Percentiles rank a stretch among this genome's conserved stretches.
Conservation (phyloP, 345 rosid species). For the Laguncularia racemosa region DNA sequence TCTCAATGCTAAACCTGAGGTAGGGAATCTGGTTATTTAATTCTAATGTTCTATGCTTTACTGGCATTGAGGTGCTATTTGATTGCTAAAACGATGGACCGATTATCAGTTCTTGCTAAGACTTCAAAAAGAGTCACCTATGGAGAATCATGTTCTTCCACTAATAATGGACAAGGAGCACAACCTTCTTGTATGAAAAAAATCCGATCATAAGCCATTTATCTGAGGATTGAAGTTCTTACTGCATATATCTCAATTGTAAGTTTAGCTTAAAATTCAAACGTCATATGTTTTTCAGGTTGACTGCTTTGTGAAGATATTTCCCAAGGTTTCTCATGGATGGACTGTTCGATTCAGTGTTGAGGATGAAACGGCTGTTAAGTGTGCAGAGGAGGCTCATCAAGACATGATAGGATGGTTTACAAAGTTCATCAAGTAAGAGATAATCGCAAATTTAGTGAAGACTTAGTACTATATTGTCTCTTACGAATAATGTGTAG, state of each 20-base stretch:
- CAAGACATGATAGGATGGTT: constrained; percentile 54
- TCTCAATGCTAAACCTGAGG: constrained; percentile 28
- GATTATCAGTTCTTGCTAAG: no score
- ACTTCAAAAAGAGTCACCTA: no score
- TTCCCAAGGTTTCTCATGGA: constrained; percentile 63
- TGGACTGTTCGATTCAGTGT: constrained; percentile 59
- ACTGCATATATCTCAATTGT: neutral
- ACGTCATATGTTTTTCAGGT: constrained; percentile 24
- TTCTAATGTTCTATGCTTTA: no score
- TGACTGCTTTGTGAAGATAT: constrained; percentile 54
- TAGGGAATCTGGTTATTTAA: neutral
- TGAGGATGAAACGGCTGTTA: constrained; percentile 39
- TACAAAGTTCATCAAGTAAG: constrained; percentile 43
- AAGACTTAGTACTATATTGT: neutral
- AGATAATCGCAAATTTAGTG: neutral
- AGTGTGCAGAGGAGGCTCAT: constrained; percentile 69
- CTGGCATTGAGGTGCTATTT: no score
- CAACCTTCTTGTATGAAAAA: no score
- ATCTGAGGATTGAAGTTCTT: neutral
- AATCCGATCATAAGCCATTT: no score
- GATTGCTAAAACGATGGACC: no score
- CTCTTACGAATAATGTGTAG: neutral
- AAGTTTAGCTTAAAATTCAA: neutral
- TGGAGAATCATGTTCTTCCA: no score
- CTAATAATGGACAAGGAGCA: no score